Base-by-base conservation (phyloP, 768 basidiomycete species). In the Rhodotorula babjevae region DNA sequence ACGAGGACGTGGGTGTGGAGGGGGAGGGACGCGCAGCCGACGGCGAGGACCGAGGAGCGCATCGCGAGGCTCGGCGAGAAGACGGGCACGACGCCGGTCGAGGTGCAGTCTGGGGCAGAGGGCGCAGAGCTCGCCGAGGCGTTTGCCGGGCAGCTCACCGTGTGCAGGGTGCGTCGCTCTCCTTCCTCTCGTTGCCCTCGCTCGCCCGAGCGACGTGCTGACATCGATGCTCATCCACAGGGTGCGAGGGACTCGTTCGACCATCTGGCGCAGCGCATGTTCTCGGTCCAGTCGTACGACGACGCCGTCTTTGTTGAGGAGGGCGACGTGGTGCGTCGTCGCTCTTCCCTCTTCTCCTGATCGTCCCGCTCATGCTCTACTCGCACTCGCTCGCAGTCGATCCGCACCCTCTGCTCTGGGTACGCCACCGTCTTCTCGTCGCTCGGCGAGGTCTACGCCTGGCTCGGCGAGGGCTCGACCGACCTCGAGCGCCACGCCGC, bases 1-100 rank as follows among this genome's bases (percentile, higher is more conserved):
- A 70, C 73, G 61, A 31, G 58, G 23, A 57, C 64, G n/a, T 74
- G 65, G 65, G 69, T 74, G 5, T 74, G 73, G 73, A 31, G 33
- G 0, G 73, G 73, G 2, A 27, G 33, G 8, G 68, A 74, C 2
- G 73, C 73, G 44, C 18, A 44, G 15, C 66, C 60, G 50, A 69
- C 65, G 44, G 21, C 6, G 8, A 33, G 33, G 33, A 65, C 59
- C 21, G 7, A 36, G 40, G 68, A 70, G 53, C 33, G 61, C 66
- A 47, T 70, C 16, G 40, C 27, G 44, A 52, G 60, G 40, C 23
- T 74, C 19, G 53, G 25, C 33, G 63, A 67, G 52, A 69, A 68
- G 66, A 60, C 44, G 23, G 62, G 52, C 1, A 58, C 25, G 1
- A 15, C n/a, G 25, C 40, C 53, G 1, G 50, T 64, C 18, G 46